Evolutionary conservation across 129 eudicot species (phyloP), one percentile per base, ranked within the genome.

Genomic region (Chrysanthemum seticuspe): DNA sequence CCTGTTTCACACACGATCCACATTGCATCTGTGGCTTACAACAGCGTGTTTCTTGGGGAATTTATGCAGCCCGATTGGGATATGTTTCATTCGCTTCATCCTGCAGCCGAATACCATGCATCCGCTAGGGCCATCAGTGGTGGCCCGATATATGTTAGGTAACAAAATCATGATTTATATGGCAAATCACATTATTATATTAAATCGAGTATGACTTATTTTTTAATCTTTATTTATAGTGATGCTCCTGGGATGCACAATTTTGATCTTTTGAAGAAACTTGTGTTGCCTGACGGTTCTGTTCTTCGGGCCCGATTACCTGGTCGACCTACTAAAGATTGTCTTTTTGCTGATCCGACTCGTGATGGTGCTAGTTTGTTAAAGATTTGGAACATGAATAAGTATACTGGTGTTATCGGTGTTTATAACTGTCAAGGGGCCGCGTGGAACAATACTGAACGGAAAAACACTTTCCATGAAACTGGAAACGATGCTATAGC

Each of bases 371-470:
- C 80, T 58, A 90, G 98, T 83, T 76, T 90, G 69, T 82, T 94
- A 63, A 94, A 94, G 86, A 94, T 90, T 59, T 94, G 97, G 98
- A 93, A 89, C 87, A 85, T 93, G 95, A 93, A 93, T 85, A 89
- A 93, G 82, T 79, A 87, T 80, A 90, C 92, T 2, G 98, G 97
- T 56, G 97, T 94, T 15, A 79, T 94, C 0, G 98, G 97, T 27
- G 88, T 90, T 48, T 94, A 94, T 86, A 94, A 94, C 79, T 94
- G 98, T 84, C 98, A 94, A 78, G 98, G 98, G 53, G 98, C 98
- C 2, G 98, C 97, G 13, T 94, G 97, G 98, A 84, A 78, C 84
- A 67, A 70, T 65, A 76, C 51, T 3, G 97, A 90, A 80, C 83
- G 86, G 25, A 82, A 81, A 77, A 87, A 81, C 84, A 76, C 85